Evolutionary conservation across 148 eudicot species (phyloP), one percentile per base, ranked within the genome.

Genomic region (Rhododendron simsii): DNA sequence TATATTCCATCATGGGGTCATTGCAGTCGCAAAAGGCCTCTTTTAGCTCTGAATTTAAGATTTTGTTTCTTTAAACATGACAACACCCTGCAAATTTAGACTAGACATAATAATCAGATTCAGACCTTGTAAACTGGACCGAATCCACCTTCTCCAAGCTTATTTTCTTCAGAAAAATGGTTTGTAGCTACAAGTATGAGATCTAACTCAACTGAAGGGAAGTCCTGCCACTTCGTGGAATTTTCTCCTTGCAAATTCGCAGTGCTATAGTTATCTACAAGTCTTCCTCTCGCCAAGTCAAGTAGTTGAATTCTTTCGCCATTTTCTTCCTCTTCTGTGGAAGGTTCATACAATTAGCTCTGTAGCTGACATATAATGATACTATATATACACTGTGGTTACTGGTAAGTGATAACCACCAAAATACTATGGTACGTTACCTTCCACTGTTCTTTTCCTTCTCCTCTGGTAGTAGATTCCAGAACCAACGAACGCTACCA

Each of bases 121-220:
- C 71, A 3, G 0, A 85, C 85, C 85, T 85, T 88, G 83, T 88
- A 88, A n/a, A 88, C 87, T 20, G 80, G 65, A 20, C 87, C 89
- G 23, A 88, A 85, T 80, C 89, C 83, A 77, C 89, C 87, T 86
- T 84, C 79, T 59, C 89, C 85, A 11, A 88, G 87, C 69, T 82
- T 88, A 51, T 88, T 85, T 59, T 55, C 71, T 35, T 75, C 85
- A 47, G 87, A 81, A 82, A 88, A 85, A 35, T 88, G 80, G 0
- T n/a, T 59, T 18, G 87, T 88, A 11, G 88, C 84, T 55, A 12
- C 13, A 37, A 28, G 21, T 26, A 44, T 50, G 5, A 67, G 57
- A 79, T 80, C 76, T 18, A 83, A 44, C 21, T 12, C 53, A 48
- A 83, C 14, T n/a, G 35, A 83, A 65, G 59, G 77, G 18, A 67